Evolutionary conservation across 2,329 filamentous ascomycete genomes (phyloP), one percentile per base, ranked within the genome.

Genomic region (Tolypocladium nubicola): DNA sequence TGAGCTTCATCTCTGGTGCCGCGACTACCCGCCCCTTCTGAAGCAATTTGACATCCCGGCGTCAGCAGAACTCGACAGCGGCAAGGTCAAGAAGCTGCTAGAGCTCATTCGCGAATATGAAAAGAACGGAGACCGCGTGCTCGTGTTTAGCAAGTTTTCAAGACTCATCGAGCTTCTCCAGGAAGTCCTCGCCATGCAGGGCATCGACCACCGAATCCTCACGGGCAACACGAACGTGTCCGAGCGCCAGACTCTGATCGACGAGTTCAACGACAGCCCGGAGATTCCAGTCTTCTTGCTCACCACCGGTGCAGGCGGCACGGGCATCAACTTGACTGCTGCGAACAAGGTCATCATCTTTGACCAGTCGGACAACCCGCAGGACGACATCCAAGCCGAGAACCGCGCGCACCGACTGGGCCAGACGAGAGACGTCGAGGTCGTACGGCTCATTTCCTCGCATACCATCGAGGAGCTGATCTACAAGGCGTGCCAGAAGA

Each of bases 321-420:
- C 93, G 0, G 94, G 94, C 45, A 95, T 99, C 75, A 99, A 99
- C 71, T 75, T 99, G 56, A 94, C 93, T 9, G 89, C 88, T 40
- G 94, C 94, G 5, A 97, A 97, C 76, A 97, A 97, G 73, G 93
- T 99, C 64, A 84, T 99, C 72, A 94, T 99, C 66, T 97, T 97
- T 70, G 94, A 99, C 72, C 88, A 89, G 61, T 90, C 87, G n/a
- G 96, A 97, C 75, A 99, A 99, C 65, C 94, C 94, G 0, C 94
- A 99, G 69, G 93, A 97, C 64, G 94, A 99, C 68, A 86, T 96
- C n/a, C 94, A 99, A 71, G 94, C 94, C 0, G 94, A 97, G 76
- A 97, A 99, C 70, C 86, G 94, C 21, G 94, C 94, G 0, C 94
- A 99, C 73, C 87, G 94, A 16, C 89, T 99, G 10, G 94, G 94